Percentiles rank a stretch among this genome's conserved stretches.
phyloP scores from a whole-genome alignment of 2,329 filamentous ascomycete genomes.

The Beauveria asiatica region DNA sequence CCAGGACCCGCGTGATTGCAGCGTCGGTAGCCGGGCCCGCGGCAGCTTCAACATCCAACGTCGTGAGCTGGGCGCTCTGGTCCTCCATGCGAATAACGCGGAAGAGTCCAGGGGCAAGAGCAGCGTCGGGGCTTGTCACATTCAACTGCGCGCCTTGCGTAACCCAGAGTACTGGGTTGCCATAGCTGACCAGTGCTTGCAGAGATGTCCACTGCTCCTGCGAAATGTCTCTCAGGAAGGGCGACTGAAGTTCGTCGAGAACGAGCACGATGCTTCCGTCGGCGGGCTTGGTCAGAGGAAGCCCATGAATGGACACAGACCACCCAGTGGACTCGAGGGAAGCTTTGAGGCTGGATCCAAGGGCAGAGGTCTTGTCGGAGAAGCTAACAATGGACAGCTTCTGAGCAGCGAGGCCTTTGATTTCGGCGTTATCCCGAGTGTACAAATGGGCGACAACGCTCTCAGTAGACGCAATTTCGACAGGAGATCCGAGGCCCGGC shows the following conservation, averaged over 20 bases:
- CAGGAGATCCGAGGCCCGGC: not conserved
- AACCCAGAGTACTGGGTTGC: not conserved
- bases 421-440: not conserved
- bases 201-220: slow-evolving; percentile 9
- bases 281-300: not conserved
- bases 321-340: not conserved
- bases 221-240: not conserved
- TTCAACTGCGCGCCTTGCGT: not conserved
- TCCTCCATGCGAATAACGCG: slow-evolving; percentile 7
- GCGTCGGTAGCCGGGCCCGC: not conserved
- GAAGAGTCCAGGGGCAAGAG: not conserved
- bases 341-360: not conserved
- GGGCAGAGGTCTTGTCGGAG: not conserved
- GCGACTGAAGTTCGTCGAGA: slow-evolving; percentile 6
- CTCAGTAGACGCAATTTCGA: not conserved
- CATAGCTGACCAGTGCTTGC: not conserved
- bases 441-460: not conserved
- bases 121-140: not conserved
- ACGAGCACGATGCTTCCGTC: not conserved
- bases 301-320: not conserved
- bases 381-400: not conserved
- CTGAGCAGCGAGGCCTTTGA: not conserved
- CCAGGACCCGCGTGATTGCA: slow-evolving; percentile 8
- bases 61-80: not conserved
- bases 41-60: not conserved